Evolutionary conservation across 2,329 filamentous ascomycete genomes (phyloP).

Genomic region (Myriosclerotinia scirpicola): DNA sequence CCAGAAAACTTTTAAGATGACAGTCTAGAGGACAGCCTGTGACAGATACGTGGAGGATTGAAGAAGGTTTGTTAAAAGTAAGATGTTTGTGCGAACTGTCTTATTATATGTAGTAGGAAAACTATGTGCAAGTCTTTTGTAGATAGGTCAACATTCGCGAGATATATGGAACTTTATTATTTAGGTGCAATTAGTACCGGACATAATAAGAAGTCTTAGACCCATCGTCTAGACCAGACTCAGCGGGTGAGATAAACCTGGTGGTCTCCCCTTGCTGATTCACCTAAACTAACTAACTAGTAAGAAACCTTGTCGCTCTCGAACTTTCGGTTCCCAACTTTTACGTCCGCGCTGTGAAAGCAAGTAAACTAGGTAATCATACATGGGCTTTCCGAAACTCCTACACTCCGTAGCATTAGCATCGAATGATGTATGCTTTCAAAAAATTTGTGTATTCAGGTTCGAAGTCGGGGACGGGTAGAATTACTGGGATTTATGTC

Average conservation of each 20-base stretch:
- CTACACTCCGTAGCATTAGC: constrained; percentile 3
- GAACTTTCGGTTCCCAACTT: neutral
- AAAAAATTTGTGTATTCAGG: neutral
- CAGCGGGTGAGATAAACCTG: constrained; percentile 6
- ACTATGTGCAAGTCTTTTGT: too few species aligned
- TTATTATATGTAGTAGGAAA: too few species aligned
- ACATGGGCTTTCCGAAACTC: constrained; percentile 1
- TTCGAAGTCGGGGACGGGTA: neutral
- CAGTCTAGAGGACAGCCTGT: too few species aligned
- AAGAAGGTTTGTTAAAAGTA: too few species aligned
- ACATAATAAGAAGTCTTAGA: too few species aligned
- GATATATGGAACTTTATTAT: too few species aligned
- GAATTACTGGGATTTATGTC: neutral
- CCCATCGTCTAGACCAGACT: neutral
- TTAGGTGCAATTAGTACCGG: too few species aligned
- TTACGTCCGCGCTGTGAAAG: constrained; percentile 9
- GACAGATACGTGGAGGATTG: too few species aligned
- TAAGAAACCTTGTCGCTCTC: neutral
- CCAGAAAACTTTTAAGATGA: neutral
- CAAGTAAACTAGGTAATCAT: constrained; percentile 6
- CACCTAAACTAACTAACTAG: neutral
- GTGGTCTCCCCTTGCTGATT: neutral
- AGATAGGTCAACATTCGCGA: too few species aligned
- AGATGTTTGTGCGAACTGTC: too few species aligned
- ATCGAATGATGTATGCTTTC: neutral